A percentile compares a stretch with the other conserved stretches of the same genome.
Evolutionary conservation across 768 basidiomycete genomes (phyloP).

Genomic region (Termitomyces heimii): DNA sequence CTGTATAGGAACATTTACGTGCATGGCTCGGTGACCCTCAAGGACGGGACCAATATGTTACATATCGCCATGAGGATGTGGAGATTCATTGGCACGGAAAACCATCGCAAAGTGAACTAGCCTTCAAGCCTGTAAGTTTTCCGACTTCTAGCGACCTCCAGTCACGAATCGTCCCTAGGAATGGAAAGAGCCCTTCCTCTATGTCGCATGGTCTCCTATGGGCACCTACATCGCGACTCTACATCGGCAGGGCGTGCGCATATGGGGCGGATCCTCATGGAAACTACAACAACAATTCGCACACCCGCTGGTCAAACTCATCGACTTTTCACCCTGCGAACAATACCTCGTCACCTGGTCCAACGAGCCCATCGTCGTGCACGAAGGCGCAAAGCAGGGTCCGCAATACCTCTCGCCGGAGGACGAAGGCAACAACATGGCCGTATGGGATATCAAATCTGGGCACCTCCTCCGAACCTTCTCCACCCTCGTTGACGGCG

Average conservation of each 20-base stretch:
- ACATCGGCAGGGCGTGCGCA: slow-evolving; percentile 90
- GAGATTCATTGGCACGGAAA: slow-evolving; percentile 91
- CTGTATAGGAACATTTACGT: slow-evolving; percentile 81
- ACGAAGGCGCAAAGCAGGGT: slow-evolving; percentile 75
- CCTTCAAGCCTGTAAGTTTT: slow-evolving; percentile 65
- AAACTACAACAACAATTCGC: slow-evolving; percentile 86
- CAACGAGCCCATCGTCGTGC: slow-evolving; percentile 84
- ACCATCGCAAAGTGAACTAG: slow-evolving; percentile 78
- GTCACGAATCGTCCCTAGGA: slow-evolving; percentile 41
- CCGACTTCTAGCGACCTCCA: not conserved
- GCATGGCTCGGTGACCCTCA: slow-evolving; percentile 91
- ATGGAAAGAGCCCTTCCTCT: slow-evolving; percentile 86
- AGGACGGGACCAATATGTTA: slow-evolving; percentile 94
- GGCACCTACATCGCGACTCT: slow-evolving; percentile 94
- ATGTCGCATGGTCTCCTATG: slow-evolving; percentile 93
- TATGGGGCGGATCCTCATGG: slow-evolving; percentile 95
- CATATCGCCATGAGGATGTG: slow-evolving; percentile 89
- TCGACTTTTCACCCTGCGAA: slow-evolving; percentile 97
- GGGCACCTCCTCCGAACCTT: slow-evolving; percentile 92
- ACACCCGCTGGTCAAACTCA: slow-evolving; percentile 90
- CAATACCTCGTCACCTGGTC: slow-evolving; percentile 98
- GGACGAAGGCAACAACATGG: slow-evolving; percentile 94
- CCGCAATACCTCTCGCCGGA: slow-evolving; percentile 85
- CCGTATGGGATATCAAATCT: slow-evolving; percentile 98
- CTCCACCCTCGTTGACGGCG: slow-evolving; percentile 55